Conservation (phyloP, 345 rosid species). For the Aethionema arabicum region DNA sequence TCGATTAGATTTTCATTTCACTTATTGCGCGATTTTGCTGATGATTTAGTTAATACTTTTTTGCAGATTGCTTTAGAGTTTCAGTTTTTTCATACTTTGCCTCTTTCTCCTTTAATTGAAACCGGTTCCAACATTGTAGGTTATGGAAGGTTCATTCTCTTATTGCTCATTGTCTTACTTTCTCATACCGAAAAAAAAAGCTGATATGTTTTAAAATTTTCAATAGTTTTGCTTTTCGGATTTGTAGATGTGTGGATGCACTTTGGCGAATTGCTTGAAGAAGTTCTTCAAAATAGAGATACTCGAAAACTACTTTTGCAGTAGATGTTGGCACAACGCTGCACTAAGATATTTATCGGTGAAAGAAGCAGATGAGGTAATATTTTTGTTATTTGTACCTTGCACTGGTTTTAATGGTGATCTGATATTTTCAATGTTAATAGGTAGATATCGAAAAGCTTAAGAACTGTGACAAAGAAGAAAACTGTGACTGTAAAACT, state of each 20-base stretch:
- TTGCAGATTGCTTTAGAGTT: slow-evolving; percentile 82
- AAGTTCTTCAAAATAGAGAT: slow-evolving; percentile 58
- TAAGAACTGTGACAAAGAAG: slow-evolving; percentile 51
- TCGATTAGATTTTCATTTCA: not conserved
- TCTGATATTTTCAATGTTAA: slow-evolving; percentile 7
- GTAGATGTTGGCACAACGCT: slow-evolving; percentile 80
- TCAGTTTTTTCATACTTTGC: slow-evolving; percentile 81
- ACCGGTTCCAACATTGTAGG: slow-evolving; percentile 68
- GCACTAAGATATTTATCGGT: slow-evolving; percentile 56
- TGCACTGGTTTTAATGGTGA: too few relatives aligned
- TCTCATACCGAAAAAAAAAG: not conserved
- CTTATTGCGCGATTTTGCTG: not conserved
- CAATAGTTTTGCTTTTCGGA: slow-evolving; percentile 10
- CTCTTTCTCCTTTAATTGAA: slow-evolving; percentile 58
- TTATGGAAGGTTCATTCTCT: slow-evolving; percentile 50
- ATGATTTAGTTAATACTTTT: slow-evolving; percentile 13
- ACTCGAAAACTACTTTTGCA: slow-evolving; percentile 69
- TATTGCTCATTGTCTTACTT: slow-evolving; percentile 12
- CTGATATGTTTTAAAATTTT: not conserved
- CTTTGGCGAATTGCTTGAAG: slow-evolving; percentile 68
- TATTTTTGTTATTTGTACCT: not conserved
- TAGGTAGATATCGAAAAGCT: slow-evolving; percentile 58
- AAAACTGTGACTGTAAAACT: slow-evolving; percentile 60
- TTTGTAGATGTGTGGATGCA: slow-evolving; percentile 56
- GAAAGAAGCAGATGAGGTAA: slow-evolving; percentile 54